Conservation (phyloP, 441 rosid species). For the Dalechampia spathulata region DNA sequence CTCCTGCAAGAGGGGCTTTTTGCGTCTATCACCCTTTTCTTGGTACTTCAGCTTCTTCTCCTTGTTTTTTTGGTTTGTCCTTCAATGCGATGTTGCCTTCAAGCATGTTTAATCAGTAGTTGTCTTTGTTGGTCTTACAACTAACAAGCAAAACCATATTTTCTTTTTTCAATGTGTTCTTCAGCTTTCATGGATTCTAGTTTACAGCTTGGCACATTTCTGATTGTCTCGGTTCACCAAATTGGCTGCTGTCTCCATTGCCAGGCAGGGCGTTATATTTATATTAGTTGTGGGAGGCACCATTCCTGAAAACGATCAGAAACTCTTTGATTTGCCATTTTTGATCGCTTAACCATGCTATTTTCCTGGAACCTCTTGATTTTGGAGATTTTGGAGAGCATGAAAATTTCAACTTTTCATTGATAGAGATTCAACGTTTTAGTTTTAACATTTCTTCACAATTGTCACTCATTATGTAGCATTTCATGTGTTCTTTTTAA, state of each 20-base stretch:
- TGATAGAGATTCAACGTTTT: constrained; percentile 8
- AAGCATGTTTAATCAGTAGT: not conserved
- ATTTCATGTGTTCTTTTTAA: too few species aligned
- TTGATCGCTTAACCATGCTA: constrained; percentile 2
- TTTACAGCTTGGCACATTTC: constrained; percentile 91
- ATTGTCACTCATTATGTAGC: not conserved
- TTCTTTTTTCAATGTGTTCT: constrained; percentile 8
- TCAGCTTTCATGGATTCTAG: constrained; percentile 91
- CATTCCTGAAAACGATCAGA: constrained; percentile 21
- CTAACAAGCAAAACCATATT: constrained; percentile 11
- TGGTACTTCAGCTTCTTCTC: constrained; percentile 32
- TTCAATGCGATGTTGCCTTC: not conserved
- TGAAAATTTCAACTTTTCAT: constrained; percentile 11
- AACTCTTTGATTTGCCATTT: not conserved
- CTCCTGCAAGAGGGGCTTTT: constrained; percentile 95
- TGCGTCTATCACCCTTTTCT: constrained; percentile 67
- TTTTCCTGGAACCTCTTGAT: constrained; percentile 21
- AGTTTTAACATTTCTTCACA: constrained; percentile 6
- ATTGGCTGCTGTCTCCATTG: constrained; percentile 5
- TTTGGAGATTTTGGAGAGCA: constrained; percentile 17
- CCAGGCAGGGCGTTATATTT: not conserved
- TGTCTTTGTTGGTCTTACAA: not conserved
- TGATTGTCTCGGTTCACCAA: constrained; percentile 23
- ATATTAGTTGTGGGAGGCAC: constrained; percentile 15
- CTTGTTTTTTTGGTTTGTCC: not conserved